Percentiles rank a stretch among this genome's conserved stretches.
These are phyloP conservation scores for Trypanosoma mega DNA, from an alignment of 208 protist genomes.

Conservation along the genomic window DNA sequence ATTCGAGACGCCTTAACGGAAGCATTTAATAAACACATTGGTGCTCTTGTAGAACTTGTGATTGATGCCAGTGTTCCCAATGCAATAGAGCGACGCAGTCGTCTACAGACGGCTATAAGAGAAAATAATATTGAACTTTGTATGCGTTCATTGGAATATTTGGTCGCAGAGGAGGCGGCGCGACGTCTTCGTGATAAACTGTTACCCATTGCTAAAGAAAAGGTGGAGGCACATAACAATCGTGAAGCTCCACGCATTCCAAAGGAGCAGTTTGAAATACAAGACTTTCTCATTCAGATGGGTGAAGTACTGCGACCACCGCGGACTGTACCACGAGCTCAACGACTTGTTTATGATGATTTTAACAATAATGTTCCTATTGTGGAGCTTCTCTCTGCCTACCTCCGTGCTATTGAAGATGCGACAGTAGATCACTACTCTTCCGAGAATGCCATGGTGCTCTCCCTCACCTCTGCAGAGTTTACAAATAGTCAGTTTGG, in stretches of 20 bases:
- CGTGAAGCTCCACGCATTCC: conserved; percentile 44
- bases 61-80: conserved; percentile 39
- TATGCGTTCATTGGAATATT: conserved; percentile 77
- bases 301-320: conserved; percentile 90
- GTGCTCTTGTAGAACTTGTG: conserved; percentile 15
- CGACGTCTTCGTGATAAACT: conserved; percentile 47
- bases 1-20: conserved; percentile 92
- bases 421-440: conserved; percentile 58
- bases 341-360: conserved; percentile 93
- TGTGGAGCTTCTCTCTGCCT: conserved; percentile 60
- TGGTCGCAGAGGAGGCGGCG: conserved; percentile 92
- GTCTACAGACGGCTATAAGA: conserved; percentile 29
- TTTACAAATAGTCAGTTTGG: conserved; percentile 38
- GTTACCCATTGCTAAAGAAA: conserved; percentile 74
- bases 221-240: conserved; percentile 44
- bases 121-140: conserved; percentile 70
- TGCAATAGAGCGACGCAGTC: conserved; percentile 8
- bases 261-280: conserved; percentile 50
- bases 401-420: conserved; percentile 71
- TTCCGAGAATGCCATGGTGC: conserved; percentile 28
- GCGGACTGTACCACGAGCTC: conserved; percentile 77
- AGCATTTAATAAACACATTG: conserved; percentile 32
- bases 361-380: conserved; percentile 87
- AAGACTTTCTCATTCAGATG: conserved; percentile 63
- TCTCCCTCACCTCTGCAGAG: conserved; percentile 52